phyloP scores from a whole-genome alignment of 441 rosid species.

The Erodium chrysanthum region DNA sequence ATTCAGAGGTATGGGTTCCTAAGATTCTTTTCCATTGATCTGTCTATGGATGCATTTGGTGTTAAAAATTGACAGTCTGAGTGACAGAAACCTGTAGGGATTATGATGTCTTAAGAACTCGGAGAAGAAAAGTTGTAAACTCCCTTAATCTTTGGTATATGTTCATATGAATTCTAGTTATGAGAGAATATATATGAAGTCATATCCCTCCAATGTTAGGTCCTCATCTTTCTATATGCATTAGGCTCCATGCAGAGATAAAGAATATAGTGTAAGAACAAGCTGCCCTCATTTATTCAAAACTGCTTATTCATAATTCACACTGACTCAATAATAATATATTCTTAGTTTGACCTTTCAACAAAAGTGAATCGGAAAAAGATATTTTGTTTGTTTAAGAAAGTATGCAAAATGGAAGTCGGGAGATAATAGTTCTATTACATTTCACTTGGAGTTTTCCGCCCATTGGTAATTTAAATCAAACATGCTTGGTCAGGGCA shows the following conservation, averaged over 20 bases:
- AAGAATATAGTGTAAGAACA: background rate
- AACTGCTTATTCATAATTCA: background rate
- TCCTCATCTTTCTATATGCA: background rate
- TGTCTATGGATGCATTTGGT: slow-evolving; percentile 8
- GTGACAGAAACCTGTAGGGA: background rate
- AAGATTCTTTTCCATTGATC: slow-evolving; percentile 17
- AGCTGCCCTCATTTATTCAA: background rate
- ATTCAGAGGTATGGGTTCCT: slow-evolving; percentile 58
- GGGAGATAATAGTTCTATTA: background rate
- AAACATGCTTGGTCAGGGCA: background rate
- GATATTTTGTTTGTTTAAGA: background rate
- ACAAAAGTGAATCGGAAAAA: background rate
- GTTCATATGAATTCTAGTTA: background rate
- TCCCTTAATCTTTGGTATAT: background rate
- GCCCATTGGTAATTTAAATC: background rate
- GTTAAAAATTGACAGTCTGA: background rate
- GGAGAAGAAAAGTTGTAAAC: background rate
- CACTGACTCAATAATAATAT: too few relatives aligned
- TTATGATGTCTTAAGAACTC: background rate
- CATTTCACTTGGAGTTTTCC: background rate
- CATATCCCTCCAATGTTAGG: background rate
- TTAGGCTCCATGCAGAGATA: background rate
- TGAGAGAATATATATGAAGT: background rate
- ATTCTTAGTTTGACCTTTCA: background rate
- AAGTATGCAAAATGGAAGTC: background rate